Evolutionary conservation across 371 early-diverging fungal genomes (phyloP), one percentile per base, ranked within the genome.

Genomic region (Pancytospora philotis): DNA sequence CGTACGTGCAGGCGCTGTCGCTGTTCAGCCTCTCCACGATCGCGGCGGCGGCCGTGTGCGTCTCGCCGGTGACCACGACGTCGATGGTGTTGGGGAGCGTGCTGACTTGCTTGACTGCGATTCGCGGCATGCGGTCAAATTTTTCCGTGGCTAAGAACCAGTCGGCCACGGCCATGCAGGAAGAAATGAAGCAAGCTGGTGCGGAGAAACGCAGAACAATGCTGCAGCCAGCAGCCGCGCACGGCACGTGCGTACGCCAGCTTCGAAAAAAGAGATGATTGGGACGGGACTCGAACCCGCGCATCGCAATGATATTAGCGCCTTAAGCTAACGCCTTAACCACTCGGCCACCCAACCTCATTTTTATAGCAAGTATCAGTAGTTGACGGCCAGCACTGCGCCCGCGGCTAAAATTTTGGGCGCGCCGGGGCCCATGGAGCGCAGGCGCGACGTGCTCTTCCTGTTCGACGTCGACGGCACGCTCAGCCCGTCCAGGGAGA

Each of bases 391-490:
- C n/a, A n/a, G n/a, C n/a, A n/a, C n/a, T n/a, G n/a, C n/a, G n/a
- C n/a, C n/a, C n/a, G n/a, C n/a, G n/a, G n/a, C n/a, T n/a, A n/a
- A n/a, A n/a, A n/a, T n/a, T n/a, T n/a, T n/a, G n/a, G n/a, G n/a
- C n/a, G n/a, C n/a, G n/a, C n/a, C n/a, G n/a, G n/a, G n/a, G n/a
- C 45, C 45, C 45, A 58, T 34, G 35, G 39, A 51, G 39, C 67
- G 56, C 52, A 67, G 64, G 19, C 51, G 52, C 34, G 68, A 73
- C 13, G 78, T 66, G 22, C 36, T 81, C 19, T 82, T 90, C 64
- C 86, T 98, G 38, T 96, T 97, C 76, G 98, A 98, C 82, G 97
- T 98, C 36, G 99, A 98, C 79, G 99, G 98, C 66, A 96, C 99
- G 3, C 83, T 98, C 71, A 93, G 95, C 2, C 93, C 92, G 48